Base-by-base conservation (phyloP, 1,139 yeast species). In the Suhomyces maxii region DNA sequence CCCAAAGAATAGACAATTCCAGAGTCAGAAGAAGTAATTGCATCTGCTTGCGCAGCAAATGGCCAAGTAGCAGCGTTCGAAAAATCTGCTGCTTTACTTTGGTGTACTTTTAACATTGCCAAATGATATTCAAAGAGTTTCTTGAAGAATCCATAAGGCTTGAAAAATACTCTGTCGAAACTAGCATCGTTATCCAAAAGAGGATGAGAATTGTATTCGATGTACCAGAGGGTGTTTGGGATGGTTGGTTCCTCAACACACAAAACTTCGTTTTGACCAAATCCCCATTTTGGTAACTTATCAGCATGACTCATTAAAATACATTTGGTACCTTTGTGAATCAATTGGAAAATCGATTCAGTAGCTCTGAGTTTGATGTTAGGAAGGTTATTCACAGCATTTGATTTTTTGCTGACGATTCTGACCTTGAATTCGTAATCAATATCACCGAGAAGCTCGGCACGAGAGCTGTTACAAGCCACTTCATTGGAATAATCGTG, bases 401-500 rank as follows among this genome's bases (percentile, higher is more conserved):
- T 71, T 3, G 60, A 45, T 47, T 64, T 63, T 43, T 59, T 65
- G 23, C 44, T 42, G 12, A 71, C 52, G 7, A 77, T 69, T 46
- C 71, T 61, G 10, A 83, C 57, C 49, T 68, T 73, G 69, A 84
- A 84, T 41, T 76, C 76, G 58, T 82, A 82, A 53, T 76, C 77
- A 7, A 69, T 60, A 48, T 81, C 80, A 3, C 82, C 85, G 1
- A 53, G 50, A 47, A 73, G 69, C 42, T 59, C 57, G 1, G 73
- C 70, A 5, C 70, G 55, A 51, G 79, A 78, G 7, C 88, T 89
- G 39, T 81, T 69, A 52, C 87, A 80, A 31, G 86, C 77, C 0
- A 88, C 91, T 63, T 87, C 93, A 51, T 71, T 77, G 54, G 89
- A 83, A 59, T 88, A 87, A 36, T 89, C 96, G 58, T 85, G 88